phyloP scores from a whole-genome alignment of 2,329 filamentous ascomycete species.

The Claviceps humidiphila region DNA sequence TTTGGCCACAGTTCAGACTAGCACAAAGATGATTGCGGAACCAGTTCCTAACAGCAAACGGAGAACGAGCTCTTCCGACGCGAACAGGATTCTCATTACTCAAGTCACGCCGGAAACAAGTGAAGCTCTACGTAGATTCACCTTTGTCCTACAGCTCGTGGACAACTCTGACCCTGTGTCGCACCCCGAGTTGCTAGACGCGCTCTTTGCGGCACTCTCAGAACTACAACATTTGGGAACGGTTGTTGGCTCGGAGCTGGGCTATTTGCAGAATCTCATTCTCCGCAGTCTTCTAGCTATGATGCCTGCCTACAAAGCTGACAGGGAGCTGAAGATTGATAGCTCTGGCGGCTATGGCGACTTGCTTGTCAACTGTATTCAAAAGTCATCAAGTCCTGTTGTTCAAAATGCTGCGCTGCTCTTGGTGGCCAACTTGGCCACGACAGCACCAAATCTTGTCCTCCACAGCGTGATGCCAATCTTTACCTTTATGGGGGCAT shows the following conservation, averaged over 20 bases:
- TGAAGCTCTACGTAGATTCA: slow-evolving; percentile 59
- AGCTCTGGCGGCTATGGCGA: slow-evolving; percentile 74
- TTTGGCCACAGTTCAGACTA: slow-evolving; percentile 59
- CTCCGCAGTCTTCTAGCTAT: slow-evolving; percentile 73
- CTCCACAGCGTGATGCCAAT: slow-evolving; percentile 98
- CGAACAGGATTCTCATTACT: slow-evolving; percentile 43
- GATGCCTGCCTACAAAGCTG: slow-evolving; percentile 59
- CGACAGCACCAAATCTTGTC: slow-evolving; percentile 78
- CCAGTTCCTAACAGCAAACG: slow-evolving; percentile 66
- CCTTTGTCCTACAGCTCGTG: slow-evolving; percentile 77
- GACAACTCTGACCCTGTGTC: slow-evolving; percentile 65
- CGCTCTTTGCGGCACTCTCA: slow-evolving; percentile 72
- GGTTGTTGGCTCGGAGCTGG: slow-evolving; percentile 71
- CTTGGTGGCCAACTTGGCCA: slow-evolving; percentile 74
- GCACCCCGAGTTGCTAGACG: slow-evolving; percentile 63
- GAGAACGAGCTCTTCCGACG: slow-evolving; percentile 61
- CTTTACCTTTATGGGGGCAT: slow-evolving; percentile 95
- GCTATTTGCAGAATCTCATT: slow-evolving; percentile 78
- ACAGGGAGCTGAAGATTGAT: slow-evolving; percentile 53
- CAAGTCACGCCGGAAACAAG: slow-evolving; percentile 54
- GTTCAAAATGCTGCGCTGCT: slow-evolving; percentile 87
- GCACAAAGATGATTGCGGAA: slow-evolving; percentile 58
- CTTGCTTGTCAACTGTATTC: slow-evolving; percentile 84
- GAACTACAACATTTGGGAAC: slow-evolving; percentile 76
- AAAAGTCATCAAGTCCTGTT: slow-evolving; percentile 80